These are phyloP conservation scores for Ceratocystis cubensis DNA, from an alignment of 2,329 filamentous ascomycete genomes.

Conservation along the genomic window DNA sequence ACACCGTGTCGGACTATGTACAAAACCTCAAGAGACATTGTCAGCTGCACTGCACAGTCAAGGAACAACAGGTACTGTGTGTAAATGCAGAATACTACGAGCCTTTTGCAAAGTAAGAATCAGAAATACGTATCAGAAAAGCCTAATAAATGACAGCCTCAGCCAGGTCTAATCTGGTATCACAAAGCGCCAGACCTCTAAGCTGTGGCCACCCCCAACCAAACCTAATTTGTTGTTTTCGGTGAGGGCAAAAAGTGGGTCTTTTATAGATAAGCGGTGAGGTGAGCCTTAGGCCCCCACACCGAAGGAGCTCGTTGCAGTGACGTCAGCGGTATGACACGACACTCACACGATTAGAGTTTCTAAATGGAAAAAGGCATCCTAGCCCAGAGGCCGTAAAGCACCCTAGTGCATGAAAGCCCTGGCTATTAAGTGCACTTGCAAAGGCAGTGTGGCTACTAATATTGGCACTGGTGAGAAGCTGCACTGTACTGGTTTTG, in stretches of 20 bases:
- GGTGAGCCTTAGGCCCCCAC: neutral
- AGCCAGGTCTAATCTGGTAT: neutral
- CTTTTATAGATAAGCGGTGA: neutral
- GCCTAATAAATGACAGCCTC: neutral
- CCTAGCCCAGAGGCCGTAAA: too few species aligned
- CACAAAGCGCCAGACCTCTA: neutral
- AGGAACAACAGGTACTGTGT: neutral
- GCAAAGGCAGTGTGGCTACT: neutral
- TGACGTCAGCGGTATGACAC: neutral
- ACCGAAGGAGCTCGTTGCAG: neutral
- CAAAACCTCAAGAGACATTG: constrained; percentile 56
- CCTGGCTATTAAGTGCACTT: too few species aligned
- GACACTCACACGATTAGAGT: too few species aligned
- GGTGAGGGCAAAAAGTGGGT: neutral
- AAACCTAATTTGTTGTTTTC: neutral
- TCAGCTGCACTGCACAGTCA: neutral
- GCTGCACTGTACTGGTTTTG: too few species aligned
- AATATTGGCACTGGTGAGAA: neutral
- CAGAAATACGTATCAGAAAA: neutral
- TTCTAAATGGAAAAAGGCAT: too few species aligned
- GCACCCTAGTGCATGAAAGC: too few species aligned
- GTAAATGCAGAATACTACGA: neutral
- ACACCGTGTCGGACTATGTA: constrained; percentile 66
- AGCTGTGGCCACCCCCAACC: neutral
- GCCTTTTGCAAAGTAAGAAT: neutral